Percentiles rank a stretch among this genome's conserved stretches.
phyloP scores from a whole-genome alignment of 164 flowering plant species.

The Annona squamosa region DNA sequence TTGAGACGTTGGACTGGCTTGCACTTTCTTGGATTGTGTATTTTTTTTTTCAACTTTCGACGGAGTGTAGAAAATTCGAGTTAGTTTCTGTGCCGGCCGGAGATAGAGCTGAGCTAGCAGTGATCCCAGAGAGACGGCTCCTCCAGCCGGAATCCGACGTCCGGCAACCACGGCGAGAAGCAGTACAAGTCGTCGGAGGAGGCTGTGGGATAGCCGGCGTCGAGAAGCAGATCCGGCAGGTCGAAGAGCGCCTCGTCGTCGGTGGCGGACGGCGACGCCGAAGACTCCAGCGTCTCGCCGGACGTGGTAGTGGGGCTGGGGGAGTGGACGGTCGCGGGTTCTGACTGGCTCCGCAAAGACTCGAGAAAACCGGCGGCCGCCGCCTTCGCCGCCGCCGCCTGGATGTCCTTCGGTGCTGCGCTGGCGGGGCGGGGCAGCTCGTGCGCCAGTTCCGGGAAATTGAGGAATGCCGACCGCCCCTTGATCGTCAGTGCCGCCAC shows the following conservation, averaged over 20 bases:
- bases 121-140: conserved; percentile 15
- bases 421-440: conserved; percentile 36
- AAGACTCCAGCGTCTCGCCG: conserved; percentile 11
- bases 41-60: background rate
- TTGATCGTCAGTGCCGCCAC: conserved; percentile 44
- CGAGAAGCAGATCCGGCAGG: conserved; percentile 25
- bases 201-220: background rate
- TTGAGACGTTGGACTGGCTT: background rate
- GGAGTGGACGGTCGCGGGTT: background rate
- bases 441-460: conserved; percentile 40
- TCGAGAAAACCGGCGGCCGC: conserved; percentile 7
- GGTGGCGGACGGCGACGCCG: conserved; percentile 2
- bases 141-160: conserved; percentile 9
- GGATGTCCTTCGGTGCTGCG: conserved; percentile 32
- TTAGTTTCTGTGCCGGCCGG: background rate
- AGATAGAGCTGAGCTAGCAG: background rate
- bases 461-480: conserved; percentile 35
- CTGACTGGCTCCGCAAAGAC: background rate
- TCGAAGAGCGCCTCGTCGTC: conserved; percentile 21
- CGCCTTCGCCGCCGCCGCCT: conserved; percentile 26
- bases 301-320: background rate
- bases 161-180: conserved; percentile 9
- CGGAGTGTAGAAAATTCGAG: background rate
- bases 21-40: background rate
- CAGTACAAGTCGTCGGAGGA: conserved; percentile 10